Base-by-base conservation (phyloP, 2,329 filamentous ascomycete genomes). In the Aspergillus hiratsukae region DNA sequence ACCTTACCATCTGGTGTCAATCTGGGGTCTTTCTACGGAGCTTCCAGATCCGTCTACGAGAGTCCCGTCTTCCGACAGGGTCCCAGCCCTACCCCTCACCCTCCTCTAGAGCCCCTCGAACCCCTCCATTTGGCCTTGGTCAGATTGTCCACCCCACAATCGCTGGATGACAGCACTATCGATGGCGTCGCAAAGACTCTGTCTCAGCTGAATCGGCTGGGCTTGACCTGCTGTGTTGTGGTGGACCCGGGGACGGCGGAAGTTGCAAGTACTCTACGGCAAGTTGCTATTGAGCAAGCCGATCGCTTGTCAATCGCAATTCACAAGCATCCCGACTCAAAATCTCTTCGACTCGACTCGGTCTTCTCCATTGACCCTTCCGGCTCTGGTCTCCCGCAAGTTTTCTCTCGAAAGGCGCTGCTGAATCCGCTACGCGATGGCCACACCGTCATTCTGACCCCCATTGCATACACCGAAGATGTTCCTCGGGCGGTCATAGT, bases 111-210 rank as follows among this genome's bases (percentile, higher is more conserved):
- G 52, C 63, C 65, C n/a, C 52, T 68, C 2, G 80, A 83, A 61
- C 78, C 76, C 35, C 72, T 89, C 19, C 90, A 96, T 72, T 80
- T 96, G 56, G 92, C 94, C 17, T 77, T 99, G 55, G 86, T 97
- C 62, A 96, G 96, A 74, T 80, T 99, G 54, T 84, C 88, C 53
- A 82, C 83, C 46, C 87, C 91, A 0, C 87, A 95, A 64, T 74
- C 80, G 1, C 81, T 95, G 49, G 82, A 89, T 64, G 83, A 91
- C 57, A 75, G 78, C 1, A 89, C 85, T 0, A 70, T 97, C 10
- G 75, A 82, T 48, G 92, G 91, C 1, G 85, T 97, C 56, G 90
- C 88, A 4, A 86, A 87, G 69, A 97, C 94, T 0, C 75, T 99
- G 43, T 87, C 87, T 29, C 93, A 96, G 71, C 84, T 99, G 51